A percentile compares a stretch with the other conserved stretches of the same genome.
phyloP scores from a whole-genome alignment of 768 basidiomycete species.

The Cystofilobasidium ferigula region DNA sequence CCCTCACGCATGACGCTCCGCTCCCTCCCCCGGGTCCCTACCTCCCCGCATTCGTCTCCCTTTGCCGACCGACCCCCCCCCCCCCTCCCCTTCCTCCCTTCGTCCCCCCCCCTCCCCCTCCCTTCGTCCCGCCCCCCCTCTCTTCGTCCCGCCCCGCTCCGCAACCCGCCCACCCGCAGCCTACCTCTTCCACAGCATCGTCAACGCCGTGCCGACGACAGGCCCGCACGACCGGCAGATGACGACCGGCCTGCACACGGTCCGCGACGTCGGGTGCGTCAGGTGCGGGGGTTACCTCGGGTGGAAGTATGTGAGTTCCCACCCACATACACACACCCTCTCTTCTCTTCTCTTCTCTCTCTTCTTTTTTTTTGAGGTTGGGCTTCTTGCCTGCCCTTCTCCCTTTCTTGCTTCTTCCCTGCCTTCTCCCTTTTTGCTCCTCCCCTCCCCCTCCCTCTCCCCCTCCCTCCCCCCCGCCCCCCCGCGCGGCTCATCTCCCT shows the following conservation, averaged over 20 bases:
- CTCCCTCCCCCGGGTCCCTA: too few relatives aligned
- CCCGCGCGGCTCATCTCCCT: too few relatives aligned
- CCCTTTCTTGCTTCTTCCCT: too few relatives aligned
- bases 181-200: slow-evolving; percentile 43
- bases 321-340: neutral
- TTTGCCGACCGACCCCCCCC: too few relatives aligned
- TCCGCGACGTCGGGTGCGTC: slow-evolving; percentile 86
- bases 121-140: neutral
- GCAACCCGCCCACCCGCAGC: slow-evolving; percentile 5
- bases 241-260: slow-evolving; percentile 94
- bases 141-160: neutral
- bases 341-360: neutral
- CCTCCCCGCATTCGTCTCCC: too few relatives aligned
- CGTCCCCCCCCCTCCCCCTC: too few relatives aligned
- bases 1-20: neutral
- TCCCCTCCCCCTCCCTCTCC: too few relatives aligned
- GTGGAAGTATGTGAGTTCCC: slow-evolving; percentile 88
- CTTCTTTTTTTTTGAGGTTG: too few relatives aligned
- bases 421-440: neutral
- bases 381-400: too few relatives aligned
- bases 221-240: slow-evolving; percentile 83
- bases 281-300: slow-evolving; percentile 79
- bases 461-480: too few relatives aligned
- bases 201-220: slow-evolving; percentile 82
- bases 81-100: too few relatives aligned